Percentiles rank a stretch among this genome's conserved stretches.
phyloP scores from a whole-genome alignment of 2,329 filamentous ascomycete genomes.

The Colletotrichum kahawae region DNA sequence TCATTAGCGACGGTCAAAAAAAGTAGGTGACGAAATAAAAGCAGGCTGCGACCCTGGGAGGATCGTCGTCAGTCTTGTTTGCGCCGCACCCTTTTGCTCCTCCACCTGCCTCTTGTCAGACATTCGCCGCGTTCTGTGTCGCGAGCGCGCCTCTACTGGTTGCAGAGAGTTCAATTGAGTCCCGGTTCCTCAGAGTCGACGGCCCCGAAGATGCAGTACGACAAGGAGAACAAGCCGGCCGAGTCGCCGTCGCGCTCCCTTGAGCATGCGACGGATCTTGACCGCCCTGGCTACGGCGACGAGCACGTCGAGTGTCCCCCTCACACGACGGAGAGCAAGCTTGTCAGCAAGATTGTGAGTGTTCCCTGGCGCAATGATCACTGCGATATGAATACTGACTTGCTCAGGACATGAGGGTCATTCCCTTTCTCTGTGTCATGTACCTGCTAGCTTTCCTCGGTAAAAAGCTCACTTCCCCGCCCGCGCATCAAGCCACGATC shows the following conservation, averaged over 20 bases:
- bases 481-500: not conserved
- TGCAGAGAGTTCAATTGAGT: not conserved
- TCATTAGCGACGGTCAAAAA: not conserved
- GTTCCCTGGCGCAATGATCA: too few relatives aligned
- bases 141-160: not conserved
- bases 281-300: constrained; percentile 2
- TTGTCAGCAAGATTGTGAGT: constrained; percentile 69
- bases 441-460: constrained; percentile 73
- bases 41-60: constrained; percentile 1
- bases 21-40: constrained; percentile 12
- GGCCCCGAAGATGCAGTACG: not conserved
- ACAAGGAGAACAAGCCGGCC: constrained; percentile 6
- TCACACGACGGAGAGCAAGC: constrained; percentile 65
- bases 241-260: constrained; percentile 12
- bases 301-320: constrained; percentile 44
- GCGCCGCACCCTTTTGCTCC: not conserved
- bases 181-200: not conserved
- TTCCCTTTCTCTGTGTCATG: constrained; percentile 76
- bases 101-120: not conserved
- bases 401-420: constrained; percentile 60
- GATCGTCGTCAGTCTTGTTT: not conserved
- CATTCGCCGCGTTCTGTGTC: not conserved
- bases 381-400: not conserved
- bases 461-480: constrained; percentile 24
- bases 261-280: constrained; percentile 12